Evolutionary conservation across 2,329 filamentous ascomycete genomes (phyloP), one percentile per base, ranked within the genome.

Genomic region (Penicillium nordicum): DNA sequence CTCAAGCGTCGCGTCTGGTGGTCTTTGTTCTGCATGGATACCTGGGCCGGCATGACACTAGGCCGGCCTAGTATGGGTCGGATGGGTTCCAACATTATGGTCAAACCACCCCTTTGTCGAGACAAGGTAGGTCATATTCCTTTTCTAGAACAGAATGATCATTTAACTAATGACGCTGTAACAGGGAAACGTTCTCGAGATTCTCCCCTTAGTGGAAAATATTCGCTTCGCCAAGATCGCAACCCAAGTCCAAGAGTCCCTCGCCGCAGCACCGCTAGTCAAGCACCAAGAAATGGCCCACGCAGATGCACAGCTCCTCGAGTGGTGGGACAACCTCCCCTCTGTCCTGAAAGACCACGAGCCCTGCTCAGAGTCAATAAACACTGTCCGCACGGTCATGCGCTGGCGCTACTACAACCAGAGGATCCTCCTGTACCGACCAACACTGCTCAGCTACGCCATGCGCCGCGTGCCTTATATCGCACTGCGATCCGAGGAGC

Each of bases 341-440:
- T 84, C 84, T 78, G 78, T 88, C 14, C 77, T 88, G 34, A 80
- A 83, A 62, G 82, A 84, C 21, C 82, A 78, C 11, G 85, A 90
- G 54, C 83, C 86, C 10, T 89, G 87, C 67, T 85, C 87, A 0
- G 86, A 89, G 62, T 84, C 87, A 2, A 81, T 92, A 18, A 85
- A 84, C 60, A 87, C 88, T 47, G 84, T 87, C 0, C 82, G 88
- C 49, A 85, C 85, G 60, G 83, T 92, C 64, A 90, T 92, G 86
- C 88, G 89, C 71, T 92, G 89, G 89, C 83, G 89, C 14, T 92
- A 89, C 69, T 86, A 89, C 68, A 91, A 90, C 64, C 81, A 91
- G 45, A 86, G 88, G 45, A 88, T 92, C 74, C 81, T 92, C 1
- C 82, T 92, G 23, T 87, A 92, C 70, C 81, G 89, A 3, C 88